phyloP scores from a whole-genome alignment of 2,329 filamentous ascomycete species.

The Dactylellina cionopaga region DNA sequence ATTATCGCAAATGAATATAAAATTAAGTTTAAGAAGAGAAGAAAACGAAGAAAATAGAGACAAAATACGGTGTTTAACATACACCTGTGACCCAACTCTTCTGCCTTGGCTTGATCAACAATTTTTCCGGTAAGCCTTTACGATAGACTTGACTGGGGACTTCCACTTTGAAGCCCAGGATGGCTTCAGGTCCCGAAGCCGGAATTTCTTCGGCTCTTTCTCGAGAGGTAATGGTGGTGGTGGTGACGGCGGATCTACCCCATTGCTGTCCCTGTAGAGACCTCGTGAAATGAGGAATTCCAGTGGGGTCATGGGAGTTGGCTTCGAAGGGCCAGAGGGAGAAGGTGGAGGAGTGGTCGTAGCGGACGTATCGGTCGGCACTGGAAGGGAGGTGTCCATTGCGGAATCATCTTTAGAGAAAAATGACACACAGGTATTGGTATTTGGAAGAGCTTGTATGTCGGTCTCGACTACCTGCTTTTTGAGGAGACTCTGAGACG shows the following conservation, averaged over 20 bases:
- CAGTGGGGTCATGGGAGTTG: conserved; percentile 12
- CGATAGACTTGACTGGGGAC: conserved; percentile 20
- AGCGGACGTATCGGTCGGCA: not conserved
- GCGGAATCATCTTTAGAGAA: not conserved
- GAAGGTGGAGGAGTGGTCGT: not conserved
- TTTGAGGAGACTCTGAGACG: not conserved
- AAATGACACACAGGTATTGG: no score
- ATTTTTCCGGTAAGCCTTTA: conserved; percentile 18
- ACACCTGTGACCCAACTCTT: not conserved
- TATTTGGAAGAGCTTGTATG: no score
- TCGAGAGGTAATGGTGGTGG: not conserved
- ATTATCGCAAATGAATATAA: no score
- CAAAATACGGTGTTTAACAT: not conserved
- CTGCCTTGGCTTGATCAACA: not conserved
- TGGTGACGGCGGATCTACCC: not conserved
- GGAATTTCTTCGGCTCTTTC: not conserved
- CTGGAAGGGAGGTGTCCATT: not conserved
- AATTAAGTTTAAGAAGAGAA: no score
- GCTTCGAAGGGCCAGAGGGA: not conserved
- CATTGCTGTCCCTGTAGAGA: not conserved
- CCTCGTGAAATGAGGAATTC: conserved; percentile 38
- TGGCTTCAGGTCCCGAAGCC: not conserved
- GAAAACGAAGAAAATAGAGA: conserved; percentile 2
- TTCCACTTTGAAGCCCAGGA: conserved; percentile 26
- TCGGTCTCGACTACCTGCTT: not conserved